Evolutionary conservation across 2,329 filamentous ascomycete genomes (phyloP).

Genomic region (Penicillium sp.): DNA sequence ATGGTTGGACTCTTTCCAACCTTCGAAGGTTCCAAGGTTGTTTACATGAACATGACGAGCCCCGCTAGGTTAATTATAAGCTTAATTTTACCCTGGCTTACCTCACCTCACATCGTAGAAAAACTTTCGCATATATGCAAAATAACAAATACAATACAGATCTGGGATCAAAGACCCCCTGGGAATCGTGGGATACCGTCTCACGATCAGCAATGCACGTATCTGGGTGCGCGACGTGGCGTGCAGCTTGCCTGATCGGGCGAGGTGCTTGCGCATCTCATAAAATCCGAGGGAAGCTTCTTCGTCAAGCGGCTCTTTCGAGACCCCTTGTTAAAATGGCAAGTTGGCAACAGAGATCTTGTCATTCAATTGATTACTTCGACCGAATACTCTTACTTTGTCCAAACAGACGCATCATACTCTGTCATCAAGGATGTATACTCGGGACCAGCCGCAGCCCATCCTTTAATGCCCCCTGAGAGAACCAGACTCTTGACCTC

Average conservation of each 20-base stretch:
- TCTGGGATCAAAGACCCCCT: not conserved
- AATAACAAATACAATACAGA: not conserved
- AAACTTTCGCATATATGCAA: not conserved
- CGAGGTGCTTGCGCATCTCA: not conserved
- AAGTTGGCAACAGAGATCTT: not conserved
- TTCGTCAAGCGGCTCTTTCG: not conserved
- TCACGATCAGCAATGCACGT: too few relatives aligned
- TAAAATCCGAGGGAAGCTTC: too few relatives aligned
- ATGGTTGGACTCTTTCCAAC: not conserved
- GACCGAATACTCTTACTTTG: conserved; percentile 3
- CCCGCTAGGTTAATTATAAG: not conserved
- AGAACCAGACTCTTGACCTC: conserved; percentile 51
- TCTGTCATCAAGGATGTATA: conserved; percentile 51
- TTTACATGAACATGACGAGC: too few relatives aligned
- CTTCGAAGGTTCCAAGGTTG: too few relatives aligned
- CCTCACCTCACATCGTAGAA: not conserved
- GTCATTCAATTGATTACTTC: not conserved
- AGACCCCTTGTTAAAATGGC: not conserved
- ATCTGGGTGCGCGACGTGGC: too few relatives aligned
- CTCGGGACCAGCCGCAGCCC: conserved; percentile 49
- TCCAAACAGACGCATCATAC: conserved; percentile 28
- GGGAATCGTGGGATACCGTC: not conserved
- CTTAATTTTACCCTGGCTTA: not conserved
- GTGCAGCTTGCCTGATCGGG: not conserved
- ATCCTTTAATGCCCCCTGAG: conserved; percentile 54